Conservation (phyloP, 331 rosid species). For the Spiraea crenata region DNA sequence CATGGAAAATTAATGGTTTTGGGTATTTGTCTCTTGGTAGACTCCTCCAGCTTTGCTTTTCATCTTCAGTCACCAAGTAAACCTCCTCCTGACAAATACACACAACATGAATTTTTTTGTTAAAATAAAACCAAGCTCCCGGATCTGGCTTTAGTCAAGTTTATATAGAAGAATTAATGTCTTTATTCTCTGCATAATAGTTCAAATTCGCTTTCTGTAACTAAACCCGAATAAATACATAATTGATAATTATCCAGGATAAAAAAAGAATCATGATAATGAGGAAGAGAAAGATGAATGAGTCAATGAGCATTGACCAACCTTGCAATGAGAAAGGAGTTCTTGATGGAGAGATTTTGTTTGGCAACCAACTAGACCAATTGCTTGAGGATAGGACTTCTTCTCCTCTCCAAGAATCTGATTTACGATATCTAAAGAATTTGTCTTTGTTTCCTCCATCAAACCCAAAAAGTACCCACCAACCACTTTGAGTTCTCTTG, state of each 20-base stretch:
- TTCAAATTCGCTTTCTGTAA: too few relatives aligned
- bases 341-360: constrained; percentile 19
- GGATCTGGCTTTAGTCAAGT: too few relatives aligned
- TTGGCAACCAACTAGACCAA: constrained; percentile 27
- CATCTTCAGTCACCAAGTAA: constrained; percentile 49
- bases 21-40: constrained; percentile 50
- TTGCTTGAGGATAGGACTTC: constrained; percentile 7
- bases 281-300: too few relatives aligned
- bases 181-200: too few relatives aligned
- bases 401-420: constrained; percentile 31
- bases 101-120: too few relatives aligned
- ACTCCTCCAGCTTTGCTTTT: constrained; percentile 62
- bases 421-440: neutral
- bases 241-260: too few relatives aligned
- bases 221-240: too few relatives aligned
- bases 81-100: constrained; percentile 46
- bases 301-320: constrained; percentile 31
- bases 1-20: constrained; percentile 74
- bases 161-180: too few relatives aligned
- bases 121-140: too few relatives aligned
- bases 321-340: constrained; percentile 51
- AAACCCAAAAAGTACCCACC: constrained; percentile 71
- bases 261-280: too few relatives aligned
- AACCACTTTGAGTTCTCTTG: constrained; percentile 61
- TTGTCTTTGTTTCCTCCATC: constrained; percentile 43